These are phyloP conservation scores for Taphrina deformans DNA, from an alignment of 1,139 yeast species.

Conservation along the genomic window DNA sequence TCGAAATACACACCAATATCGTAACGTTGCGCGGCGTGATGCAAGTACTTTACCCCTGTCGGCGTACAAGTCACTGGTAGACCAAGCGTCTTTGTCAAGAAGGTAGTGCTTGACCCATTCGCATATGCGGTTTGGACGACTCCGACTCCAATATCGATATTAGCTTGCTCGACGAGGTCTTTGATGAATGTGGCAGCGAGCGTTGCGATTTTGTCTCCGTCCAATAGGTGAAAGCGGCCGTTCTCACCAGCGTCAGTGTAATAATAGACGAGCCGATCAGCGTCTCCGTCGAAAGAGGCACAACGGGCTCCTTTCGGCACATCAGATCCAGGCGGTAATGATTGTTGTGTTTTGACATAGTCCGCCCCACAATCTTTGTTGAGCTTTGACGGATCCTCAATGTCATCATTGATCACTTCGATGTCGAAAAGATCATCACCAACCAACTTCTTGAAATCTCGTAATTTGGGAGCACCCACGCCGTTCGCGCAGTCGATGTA, in stretches of 20 bases:
- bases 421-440: conserved; percentile 50
- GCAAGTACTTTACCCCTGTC: conserved; percentile 95
- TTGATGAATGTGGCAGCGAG: conserved; percentile 70
- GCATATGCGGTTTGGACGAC: conserved; percentile 98
- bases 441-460: conserved; percentile 49
- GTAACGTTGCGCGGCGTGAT: conserved; percentile 77
- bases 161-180: conserved; percentile 52
- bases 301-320: conserved; percentile 51
- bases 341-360: conserved; percentile 85
- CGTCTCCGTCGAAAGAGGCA: conserved; percentile 95
- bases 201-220: conserved; percentile 93
- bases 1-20: conserved; percentile 95
- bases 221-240: conserved; percentile 65
- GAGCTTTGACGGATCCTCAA: conserved; percentile 57
- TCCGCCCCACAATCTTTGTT: conserved; percentile 94
- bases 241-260: conserved; percentile 51
- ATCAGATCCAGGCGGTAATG: conserved; percentile 63
- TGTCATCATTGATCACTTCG: conserved; percentile 61
- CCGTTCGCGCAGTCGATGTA: conserved; percentile 71
- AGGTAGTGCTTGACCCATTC: conserved; percentile 84
- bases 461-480: conserved; percentile 81
- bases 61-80: conserved; percentile 87
- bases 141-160: conserved; percentile 56
- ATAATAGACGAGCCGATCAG: conserved; percentile 89
- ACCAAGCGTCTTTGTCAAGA: conserved; percentile 60